Base-by-base conservation (phyloP, 345 rosid species). In the Luvunga scandens region DNA sequence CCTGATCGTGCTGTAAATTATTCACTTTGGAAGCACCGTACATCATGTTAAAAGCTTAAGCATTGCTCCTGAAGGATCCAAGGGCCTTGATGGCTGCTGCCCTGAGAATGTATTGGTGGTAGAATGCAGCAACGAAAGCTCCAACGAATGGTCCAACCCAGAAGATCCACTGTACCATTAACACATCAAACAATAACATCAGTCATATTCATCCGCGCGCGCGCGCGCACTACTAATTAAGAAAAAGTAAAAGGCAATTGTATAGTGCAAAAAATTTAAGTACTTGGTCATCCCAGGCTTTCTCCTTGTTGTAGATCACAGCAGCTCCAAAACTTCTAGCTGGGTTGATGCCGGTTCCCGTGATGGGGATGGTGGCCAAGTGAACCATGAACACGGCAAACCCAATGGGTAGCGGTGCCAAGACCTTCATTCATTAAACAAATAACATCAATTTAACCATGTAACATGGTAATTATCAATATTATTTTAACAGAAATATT, bases 261-360 rank as follows among this genome's bases (percentile, higher is more conserved):
- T 21, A 56, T 6, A 6, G 25, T 21, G 60, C n/a, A 60, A 69
- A 45, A 55, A 39, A 12, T n/a, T 28, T 0, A 25, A 2, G 0
- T 88, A 94, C 98, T 78, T 94, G 98, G 84, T 94, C 97, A 85
- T 94, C 91, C 98, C 98, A 94, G 57, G 97, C 92, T 82, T 94
- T 93, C 18, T 87, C 87, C 64, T 85, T 4, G 89, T 90, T 90
- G 86, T 72, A 90, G 79, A 94, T 93, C 22, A 94, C 97, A 42
- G 98, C 98, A 69, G 98, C 98, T 65, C 98, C 98, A 8, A 94
- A 91, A 73, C 98, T 94, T 85, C 98, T 93, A 9, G 98, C 98
- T 19, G 98, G 98, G 87, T 94, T 94, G 81, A 94, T 94, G 59
- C 98, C 97, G 22, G 98, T 94, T 45, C 98, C 98, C 31, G 97